Evolutionary conservation across 78 protist species (phyloP), one percentile per base, ranked within the genome.

Genomic region (Dictyostelium discoideum): DNA sequence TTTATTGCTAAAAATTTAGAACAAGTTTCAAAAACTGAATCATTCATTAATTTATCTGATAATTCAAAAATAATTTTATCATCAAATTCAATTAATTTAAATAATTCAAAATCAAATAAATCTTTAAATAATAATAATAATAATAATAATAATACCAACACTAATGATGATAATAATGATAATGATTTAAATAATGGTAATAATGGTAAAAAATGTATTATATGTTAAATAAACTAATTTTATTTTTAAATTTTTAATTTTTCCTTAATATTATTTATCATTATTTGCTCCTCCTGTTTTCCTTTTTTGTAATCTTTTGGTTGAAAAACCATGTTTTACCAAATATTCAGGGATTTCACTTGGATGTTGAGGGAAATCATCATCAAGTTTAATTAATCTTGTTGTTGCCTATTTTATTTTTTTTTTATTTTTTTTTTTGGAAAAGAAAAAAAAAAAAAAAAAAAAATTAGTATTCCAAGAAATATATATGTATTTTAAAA

Each of bases 1-100:
- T 81, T 63, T 81, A 81, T 89, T 18, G 79, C 94, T 2, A 79
- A 89, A 39, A 80, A 89, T 81, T 60, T 89, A 20, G 78, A 81
- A 44, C 32, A 72, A 46, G 94, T 89, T 24, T 24, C 54, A 67
- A 22, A 67, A 42, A 81, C 94, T 18, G 94, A 89, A 14, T 7
- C 87, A 22, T 89, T 26, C 29, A 60, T 44, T 22, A 42, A 6
- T 26, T 46, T 85, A 85, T 63, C 83, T 42, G 79, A 79, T 42
- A 79, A 9, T 37, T 79, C 84, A 44, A 79, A 79, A 79, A 13
- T 20, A 79, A 8, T 44, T 10, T 79, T 79, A 79, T 14, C 26
- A 10, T 79, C 84, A 79, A 79, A 46, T 16, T 79, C 84, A 44
- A 79, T 79, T 4, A 74, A 74, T 74, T 60, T 60, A 60, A 20